Conservation (phyloP, 371 early-diverging fungal genomes). For the Mycotypha africana region DNA sequence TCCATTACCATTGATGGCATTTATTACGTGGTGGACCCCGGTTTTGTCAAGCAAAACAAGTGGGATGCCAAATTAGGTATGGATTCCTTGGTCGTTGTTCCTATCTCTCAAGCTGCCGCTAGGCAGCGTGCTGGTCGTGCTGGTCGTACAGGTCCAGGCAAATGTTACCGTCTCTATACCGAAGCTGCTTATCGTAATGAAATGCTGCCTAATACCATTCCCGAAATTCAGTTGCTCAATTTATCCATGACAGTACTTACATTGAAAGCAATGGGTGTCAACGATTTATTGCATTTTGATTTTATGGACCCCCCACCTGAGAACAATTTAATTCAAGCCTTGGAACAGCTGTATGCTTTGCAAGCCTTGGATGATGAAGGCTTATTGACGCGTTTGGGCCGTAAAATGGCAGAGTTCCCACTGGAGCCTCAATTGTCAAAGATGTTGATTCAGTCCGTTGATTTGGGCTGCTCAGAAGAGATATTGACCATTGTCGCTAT, state of each 20-base stretch:
- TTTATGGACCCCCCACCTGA: constrained; percentile 98
- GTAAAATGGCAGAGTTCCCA: constrained; percentile 98
- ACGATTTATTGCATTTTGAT: constrained; percentile 93
- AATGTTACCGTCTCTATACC: constrained; percentile 95
- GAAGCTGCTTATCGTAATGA: constrained; percentile 93
- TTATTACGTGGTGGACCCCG: constrained; percentile 97
- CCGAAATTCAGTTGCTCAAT: constrained; percentile 98
- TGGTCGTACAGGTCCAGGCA: constrained; percentile 96
- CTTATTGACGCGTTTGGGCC: constrained; percentile 85
- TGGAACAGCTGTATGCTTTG: constrained; percentile 90
- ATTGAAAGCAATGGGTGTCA: constrained; percentile 95
- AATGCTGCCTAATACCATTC: constrained; percentile 93
- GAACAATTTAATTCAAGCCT: constrained; percentile 87
- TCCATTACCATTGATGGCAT: constrained; percentile 99
- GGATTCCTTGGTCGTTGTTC: constrained; percentile 88
- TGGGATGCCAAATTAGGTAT: constrained; percentile 93
- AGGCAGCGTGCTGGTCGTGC: constrained; percentile 98
- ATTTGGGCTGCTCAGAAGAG: constrained; percentile 93
- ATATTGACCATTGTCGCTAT: constrained; percentile 95
- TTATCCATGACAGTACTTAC: constrained; percentile 87
- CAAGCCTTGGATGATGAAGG: constrained; percentile 95
- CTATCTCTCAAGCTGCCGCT: constrained; percentile 96
- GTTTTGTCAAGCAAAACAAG: constrained; percentile 97
- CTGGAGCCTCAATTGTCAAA: constrained; percentile 91
- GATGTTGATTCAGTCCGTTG: constrained; percentile 88